Base-by-base conservation (phyloP, 1,284 basidiomycete species). In the Dichomitus squalens region DNA sequence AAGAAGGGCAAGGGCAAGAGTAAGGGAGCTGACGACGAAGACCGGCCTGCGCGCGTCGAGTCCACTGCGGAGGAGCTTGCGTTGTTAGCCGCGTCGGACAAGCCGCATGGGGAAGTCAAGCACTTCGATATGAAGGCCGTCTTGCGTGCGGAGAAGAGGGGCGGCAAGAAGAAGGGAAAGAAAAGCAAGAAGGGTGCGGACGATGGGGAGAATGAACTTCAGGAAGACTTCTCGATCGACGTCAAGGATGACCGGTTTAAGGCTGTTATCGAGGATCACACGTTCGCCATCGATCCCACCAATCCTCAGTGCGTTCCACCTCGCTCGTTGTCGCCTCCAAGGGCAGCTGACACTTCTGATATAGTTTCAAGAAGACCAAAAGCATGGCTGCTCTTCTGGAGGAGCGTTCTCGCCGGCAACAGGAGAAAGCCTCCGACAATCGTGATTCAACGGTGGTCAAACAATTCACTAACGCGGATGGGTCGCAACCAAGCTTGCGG, bases 41-140 rank as follows among this genome's bases (percentile, higher is more conserved):
- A 66, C 39, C 46, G 36, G 8, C 57, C 50, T 6, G 52, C 54
- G 47, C 68, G 65, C 49, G 56, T 64, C 23, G 61, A 63, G 48
- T 81, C 85, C 2, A 79, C 82, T 4, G 71, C 73, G 7, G 87
- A 88, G 53, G 89, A 91, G 66, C 77, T 92, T 38, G 81, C 83
- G 1, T 77, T 91, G 8, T 73, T 92, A n/a, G 78, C 83, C 35
- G 77, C 81, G 1, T 80, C 85, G 2, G 84, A 87, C 59, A 78
- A 82, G 43, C 79, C 78, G 2, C 72, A 75, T 21, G 73, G 74
- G 9, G 87, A 86, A 58, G 78, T 84, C 6, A 81, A 85, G 52
- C 95, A 99, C 73, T 99, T 99, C 73, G 87, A 94, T 68, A 89
- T 98, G 83, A 92, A 93, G 68, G 88, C 95, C 35, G 86, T 98